Conservation (phyloP, 306 rosid species). For the Luffa acutangula region DNA sequence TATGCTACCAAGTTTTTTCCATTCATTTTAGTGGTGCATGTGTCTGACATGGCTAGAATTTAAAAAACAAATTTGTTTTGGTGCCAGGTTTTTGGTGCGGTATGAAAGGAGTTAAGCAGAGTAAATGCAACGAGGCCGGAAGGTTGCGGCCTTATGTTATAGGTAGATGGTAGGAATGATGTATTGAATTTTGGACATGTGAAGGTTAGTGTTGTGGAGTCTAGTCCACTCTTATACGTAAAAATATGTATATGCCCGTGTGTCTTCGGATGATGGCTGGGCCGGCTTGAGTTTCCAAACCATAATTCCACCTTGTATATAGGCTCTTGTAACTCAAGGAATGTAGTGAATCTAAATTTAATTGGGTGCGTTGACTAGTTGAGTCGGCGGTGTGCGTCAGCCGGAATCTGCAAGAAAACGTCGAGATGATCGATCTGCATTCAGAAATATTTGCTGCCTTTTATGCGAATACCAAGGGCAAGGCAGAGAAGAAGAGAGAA, state of each 20-base stretch:
- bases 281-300: not conserved
- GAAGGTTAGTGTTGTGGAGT: not conserved
- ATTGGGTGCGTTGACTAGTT: not conserved
- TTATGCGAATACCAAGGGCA: too few relatives aligned
- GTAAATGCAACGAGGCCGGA: not conserved
- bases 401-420: not conserved
- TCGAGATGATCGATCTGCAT: not conserved
- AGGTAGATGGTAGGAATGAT: slow-evolving; percentile 9
- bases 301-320: slow-evolving; percentile 8
- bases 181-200: slow-evolving; percentile 9
- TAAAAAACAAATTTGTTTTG: not conserved
- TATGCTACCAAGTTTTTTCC: too few relatives aligned
- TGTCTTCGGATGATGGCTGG: slow-evolving; percentile 2
- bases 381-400: not conserved
- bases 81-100: slow-evolving; percentile 7
- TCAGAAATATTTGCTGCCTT: not conserved
- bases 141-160: slow-evolving; percentile 1
- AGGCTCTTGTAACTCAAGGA: slow-evolving; percentile 7
- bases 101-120: not conserved
- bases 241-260: slow-evolving; percentile 1
- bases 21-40: not conserved
- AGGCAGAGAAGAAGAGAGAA: not conserved
- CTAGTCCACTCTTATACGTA: not conserved
- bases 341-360: slow-evolving; percentile 1
- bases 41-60: not conserved